Evolutionary conservation across 1,284 basidiomycete species (phyloP), one percentile per base, ranked within the genome.

Genomic region (Mrakiaceae sp.): DNA sequence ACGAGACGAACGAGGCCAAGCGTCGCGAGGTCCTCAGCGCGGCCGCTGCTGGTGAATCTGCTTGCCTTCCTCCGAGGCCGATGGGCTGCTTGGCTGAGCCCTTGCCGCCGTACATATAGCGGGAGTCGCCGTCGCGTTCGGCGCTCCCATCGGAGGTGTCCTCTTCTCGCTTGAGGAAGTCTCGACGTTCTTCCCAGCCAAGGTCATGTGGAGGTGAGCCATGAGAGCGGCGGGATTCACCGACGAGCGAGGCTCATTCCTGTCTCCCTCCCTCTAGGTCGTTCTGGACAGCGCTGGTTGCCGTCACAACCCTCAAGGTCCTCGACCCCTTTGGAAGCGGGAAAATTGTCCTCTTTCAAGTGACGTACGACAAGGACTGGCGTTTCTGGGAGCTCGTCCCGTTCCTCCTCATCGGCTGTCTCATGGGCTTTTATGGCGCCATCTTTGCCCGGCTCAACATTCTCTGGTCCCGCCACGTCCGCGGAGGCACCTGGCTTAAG

Each of bases 201-300:
- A 95, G 78, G 89, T 81, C 43, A 46, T 57, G 43, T 57, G 55
- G 55, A 8, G 55, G 3, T 27, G 27, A 27, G 27, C 27, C 27
- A 27, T 27, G 27, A 27, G 27, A 27, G 27, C 27, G 27, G 27
- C 27, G 27, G 27, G 27, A 39, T 72, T 73, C 68, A 69, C 63
- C 43, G 66, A 78, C 9, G 67, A 72, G 43, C 68, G 64, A 61
- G 64, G 64, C 69, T 66, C 2, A 16, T 66, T 52, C 39, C 43
- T 42, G 60, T 64, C 54, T 42, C 52, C 50, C 11, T 42, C 16
- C 53, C 9, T 52, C 60, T 66, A 60, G 81, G 79, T 82, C 87
- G 70, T 96, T 96, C 78, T 95, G 93, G 79, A 95, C 91, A 72
- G 93, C 93, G 0, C 93, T 92, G 82, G 87, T 95, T 69, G 92